Evolutionary conservation across 73 alveolate species (phyloP), one percentile per base, ranked within the genome.

Genomic region (Paramecium caudatum): DNA sequence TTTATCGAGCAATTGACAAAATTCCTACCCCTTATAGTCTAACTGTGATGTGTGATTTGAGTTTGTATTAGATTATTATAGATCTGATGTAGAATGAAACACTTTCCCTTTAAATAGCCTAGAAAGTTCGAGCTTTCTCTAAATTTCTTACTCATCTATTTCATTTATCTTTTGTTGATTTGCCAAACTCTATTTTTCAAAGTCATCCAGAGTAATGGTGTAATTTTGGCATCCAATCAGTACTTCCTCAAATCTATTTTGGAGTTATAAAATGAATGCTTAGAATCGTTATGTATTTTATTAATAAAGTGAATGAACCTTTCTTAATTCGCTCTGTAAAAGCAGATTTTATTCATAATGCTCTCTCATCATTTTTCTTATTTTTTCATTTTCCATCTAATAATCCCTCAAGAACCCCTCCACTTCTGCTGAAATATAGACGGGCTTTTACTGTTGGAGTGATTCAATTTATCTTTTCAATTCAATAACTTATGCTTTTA

Each of bases 301-400:
- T 6, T 27, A 0, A 55, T 55, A 55, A 1, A 17, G 13, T 12
- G 80, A 55, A 23, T 55, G 23, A 27, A 55, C 27, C 9, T 27
- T 23, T 19, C 30, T 55, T 21, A 55, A 5, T 55, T 55, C 80
- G 4, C 30, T 43, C 30, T 55, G 12, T 55, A 55, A 23, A 23
- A 43, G 12, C 30, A 10, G 3, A 55, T 21, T 55, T 23, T 55
- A 27, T 25, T 55, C 45, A 55, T 27, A 1, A 27, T 55, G 30
- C 5, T 2, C 10, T 55, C 30, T 55, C 45, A 55, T 10, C 3
- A 55, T 7, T 21, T 55, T 23, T 55, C 80, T 55, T 55, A 55
- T 27, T 27, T 55, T 55, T 21, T 55, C 80, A 55, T 55, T 55
- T 55, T 55, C 80, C 80, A 55, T 55, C 30, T 55, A 10, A 23